Base-by-base conservation (phyloP, 257 asterid species). In the Nicotiana noctiflora region DNA sequence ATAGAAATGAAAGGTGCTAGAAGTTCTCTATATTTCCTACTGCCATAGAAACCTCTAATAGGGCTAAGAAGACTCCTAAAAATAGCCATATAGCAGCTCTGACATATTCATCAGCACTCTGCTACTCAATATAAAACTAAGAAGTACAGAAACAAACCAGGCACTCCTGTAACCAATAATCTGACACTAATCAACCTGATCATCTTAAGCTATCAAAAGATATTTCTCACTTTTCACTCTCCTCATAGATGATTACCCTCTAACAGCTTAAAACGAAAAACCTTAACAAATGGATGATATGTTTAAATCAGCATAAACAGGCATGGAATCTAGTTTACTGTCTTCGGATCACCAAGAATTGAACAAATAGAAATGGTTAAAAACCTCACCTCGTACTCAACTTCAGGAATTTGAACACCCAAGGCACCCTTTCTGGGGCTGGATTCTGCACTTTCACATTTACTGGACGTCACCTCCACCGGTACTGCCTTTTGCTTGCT, bases 401-500 rank as follows among this genome's bases (percentile, higher is more conserved):
- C 85, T 51, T 85, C 87, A 29, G 88, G 70, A 81, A 85, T 80
- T 79, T 88, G 91, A 77, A 79, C 66, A 70, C 81, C 91, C 70
- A 67, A 57, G 82, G 84, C 86, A 79, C 86, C 87, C 83, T 87
- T 90, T 40, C 8, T 64, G 12, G 83, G 83, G 62, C 80, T 88
- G 12, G 81, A 77, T 57, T 86, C 91, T 80, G 84, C 84, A 81
- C 76, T 75, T 78, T 86, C 88, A 84, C 80, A 59, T 76, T 81
- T 84, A 83, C 79, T 76, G 53, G 88, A 77, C 40, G 56, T 85
- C 84, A 85, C 92, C 77, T 88, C 97, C 83, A 81, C 82, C 34
- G 79, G 90, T 14, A 62, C 81, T 44, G 77, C 86, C 84, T 87
- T 91, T 65, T 91, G 90, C 82, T 91, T 92, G 87, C 75, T 89